These are phyloP conservation scores for Nakaseomyces delphensis DNA, from an alignment of 1,139 yeast species.

Conservation along the genomic window DNA sequence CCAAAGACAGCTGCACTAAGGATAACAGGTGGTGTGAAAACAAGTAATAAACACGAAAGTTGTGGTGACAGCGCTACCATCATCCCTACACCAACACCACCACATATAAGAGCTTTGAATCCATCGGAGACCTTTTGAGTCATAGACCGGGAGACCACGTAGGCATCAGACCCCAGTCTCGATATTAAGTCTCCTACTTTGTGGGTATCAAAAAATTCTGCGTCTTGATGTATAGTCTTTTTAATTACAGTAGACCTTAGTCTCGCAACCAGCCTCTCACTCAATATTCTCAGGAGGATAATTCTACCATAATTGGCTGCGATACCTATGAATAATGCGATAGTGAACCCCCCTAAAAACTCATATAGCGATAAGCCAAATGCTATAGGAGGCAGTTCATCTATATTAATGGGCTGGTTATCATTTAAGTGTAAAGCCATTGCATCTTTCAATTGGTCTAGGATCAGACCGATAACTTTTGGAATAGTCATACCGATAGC, in stretches of 20 bases:
- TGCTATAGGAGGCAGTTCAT: constrained; percentile 32
- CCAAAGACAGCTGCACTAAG: constrained; percentile 74
- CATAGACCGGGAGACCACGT: constrained; percentile 76
- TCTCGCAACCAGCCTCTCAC: constrained; percentile 81
- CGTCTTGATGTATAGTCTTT: constrained; percentile 74
- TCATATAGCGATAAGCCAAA: constrained; percentile 42
- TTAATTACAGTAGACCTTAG: constrained; percentile 68
- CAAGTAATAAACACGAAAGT: constrained; percentile 63
- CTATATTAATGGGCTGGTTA: constrained; percentile 21
- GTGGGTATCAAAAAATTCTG: constrained; percentile 85
- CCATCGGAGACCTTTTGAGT: constrained; percentile 92
- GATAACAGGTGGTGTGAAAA: constrained; percentile 74
- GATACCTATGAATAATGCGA: constrained; percentile 60
- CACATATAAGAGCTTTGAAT: constrained; percentile 67
- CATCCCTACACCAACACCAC: constrained; percentile 74
- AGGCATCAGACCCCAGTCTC: constrained; percentile 80
- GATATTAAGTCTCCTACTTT: constrained; percentile 92
- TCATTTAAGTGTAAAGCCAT: constrained; percentile 15
- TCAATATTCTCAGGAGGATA: constrained; percentile 61
- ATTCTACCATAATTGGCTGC: constrained; percentile 74
- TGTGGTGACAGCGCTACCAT: constrained; percentile 83
- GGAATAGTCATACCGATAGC: constrained; percentile 70
- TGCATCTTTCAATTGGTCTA: constrained; percentile 48
- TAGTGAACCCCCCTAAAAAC: constrained; percentile 43
- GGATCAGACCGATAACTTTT: constrained; percentile 67